Base-by-base conservation (phyloP, 2,329 filamentous ascomycete species). In the Epichloe typhina region DNA sequence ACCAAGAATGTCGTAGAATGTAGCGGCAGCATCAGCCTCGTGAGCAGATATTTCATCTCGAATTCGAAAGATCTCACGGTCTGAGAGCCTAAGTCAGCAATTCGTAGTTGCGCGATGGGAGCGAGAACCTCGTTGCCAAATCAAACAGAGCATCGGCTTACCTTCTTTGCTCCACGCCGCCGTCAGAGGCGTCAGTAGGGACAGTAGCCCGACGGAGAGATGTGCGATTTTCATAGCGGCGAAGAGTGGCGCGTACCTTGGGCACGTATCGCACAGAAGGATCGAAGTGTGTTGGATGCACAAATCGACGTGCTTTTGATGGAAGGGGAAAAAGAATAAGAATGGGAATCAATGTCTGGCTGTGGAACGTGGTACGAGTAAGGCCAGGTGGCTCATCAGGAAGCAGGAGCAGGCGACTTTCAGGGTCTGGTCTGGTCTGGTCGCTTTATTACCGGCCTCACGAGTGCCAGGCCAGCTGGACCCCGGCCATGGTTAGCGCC, bases 61-160 rank as follows among this genome's bases (percentile, higher is more conserved):
- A 55, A 98, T 77, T 60, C 89, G 86, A 74, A 98, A 98, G 72
- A 98, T 97, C 71, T 98, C 93, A 65, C 94, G 88, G 70, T 98
- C 93, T 94, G 62, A 31, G 45, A 43, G 39, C 23, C n/a, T 4
- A 19, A n/a, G 11, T 47, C 46, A 50, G 43, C 42, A 26, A 36
- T 46, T 46, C 41, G 37, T 9, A 8, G 33, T 11, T 5, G 31
- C n/a, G 37, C 7, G 5, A n/a, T 23, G n/a, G 3, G 17, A 6
- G 19, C 44, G 42, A 21, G 31, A 26, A 13, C 21, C 9, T 9
- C 19, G 36, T 19, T 6, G 12, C 31, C 33, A 26, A n/a, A 8
- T 2, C 21, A 35, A 47, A 40, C 6, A 9, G 17, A 31, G 19
- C 5, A 12, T 36, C 13, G 8, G 36, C 73, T 59, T 69, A 86